phyloP scores from a whole-genome alignment of 75 land plant species.

The Sequoiadendron giganteum region DNA sequence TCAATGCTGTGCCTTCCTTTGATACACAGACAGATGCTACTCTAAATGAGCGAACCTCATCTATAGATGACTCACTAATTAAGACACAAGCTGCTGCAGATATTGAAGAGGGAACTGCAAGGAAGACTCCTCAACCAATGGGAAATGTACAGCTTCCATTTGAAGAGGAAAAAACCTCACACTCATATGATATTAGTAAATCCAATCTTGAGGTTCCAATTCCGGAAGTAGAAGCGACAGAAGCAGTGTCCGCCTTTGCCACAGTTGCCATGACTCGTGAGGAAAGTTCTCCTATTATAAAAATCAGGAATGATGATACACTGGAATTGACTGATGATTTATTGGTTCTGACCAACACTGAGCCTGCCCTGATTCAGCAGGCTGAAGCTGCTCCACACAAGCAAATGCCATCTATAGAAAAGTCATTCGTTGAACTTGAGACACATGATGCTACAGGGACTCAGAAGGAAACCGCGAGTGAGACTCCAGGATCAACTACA shows the following conservation, averaged over 20 bases:
- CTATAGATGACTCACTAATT: neutral
- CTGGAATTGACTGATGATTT: neutral
- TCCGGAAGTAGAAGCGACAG: neutral
- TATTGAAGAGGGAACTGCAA: neutral
- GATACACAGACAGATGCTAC: neutral
- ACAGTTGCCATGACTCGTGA: neutral
- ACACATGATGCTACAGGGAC: neutral
- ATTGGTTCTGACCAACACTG: neutral
- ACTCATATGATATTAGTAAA: neutral
- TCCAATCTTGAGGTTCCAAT: neutral
- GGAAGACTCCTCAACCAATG: neutral
- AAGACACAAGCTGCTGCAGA: neutral
- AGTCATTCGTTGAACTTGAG: neutral
- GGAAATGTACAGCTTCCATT: neutral
- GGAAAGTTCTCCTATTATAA: neutral
- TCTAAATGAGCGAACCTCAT: neutral
- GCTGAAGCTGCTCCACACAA: neutral
- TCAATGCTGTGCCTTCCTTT: neutral
- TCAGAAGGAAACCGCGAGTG: neutral
- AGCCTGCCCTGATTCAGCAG: neutral
- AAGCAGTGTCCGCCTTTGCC: neutral
- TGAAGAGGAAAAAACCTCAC: neutral
- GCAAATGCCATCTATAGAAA: neutral
- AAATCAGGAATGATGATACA: neutral
- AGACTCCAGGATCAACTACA: neutral